phyloP scores from a whole-genome alignment of 495 filamentous ascomycete species.

The Clohesyomyces aquaticus region DNA sequence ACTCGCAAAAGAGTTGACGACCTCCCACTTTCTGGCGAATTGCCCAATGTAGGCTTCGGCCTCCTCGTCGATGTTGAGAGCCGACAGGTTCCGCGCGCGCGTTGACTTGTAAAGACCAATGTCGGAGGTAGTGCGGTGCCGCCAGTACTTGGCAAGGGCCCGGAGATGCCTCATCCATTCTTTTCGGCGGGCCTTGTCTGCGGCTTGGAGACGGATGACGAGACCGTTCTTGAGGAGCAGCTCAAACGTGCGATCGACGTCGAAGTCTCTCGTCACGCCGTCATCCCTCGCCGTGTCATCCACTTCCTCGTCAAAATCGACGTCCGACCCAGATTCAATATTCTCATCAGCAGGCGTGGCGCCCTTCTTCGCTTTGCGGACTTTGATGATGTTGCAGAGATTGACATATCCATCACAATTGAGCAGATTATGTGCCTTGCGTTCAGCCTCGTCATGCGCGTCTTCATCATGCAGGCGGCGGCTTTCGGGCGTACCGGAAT shows the following conservation, averaged over 20 bases:
- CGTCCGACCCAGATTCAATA: constrained; percentile 48
- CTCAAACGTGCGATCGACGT: constrained; percentile 67
- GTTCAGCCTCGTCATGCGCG: constrained; percentile 64
- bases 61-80: constrained; percentile 70
- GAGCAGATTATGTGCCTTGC: constrained; percentile 63
- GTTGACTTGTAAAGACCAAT: constrained; percentile 59
- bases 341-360: constrained; percentile 57
- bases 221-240: constrained; percentile 65
- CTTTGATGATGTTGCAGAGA: constrained; percentile 60
- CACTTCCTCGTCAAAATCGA: constrained; percentile 55
- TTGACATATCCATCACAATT: constrained; percentile 71
- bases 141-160: constrained; percentile 69
- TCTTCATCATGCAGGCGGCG: constrained; percentile 59
- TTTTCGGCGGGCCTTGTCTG: constrained; percentile 58
- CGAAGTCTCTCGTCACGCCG: constrained; percentile 56
- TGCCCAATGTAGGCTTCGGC: constrained; percentile 70
- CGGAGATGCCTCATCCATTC: constrained; percentile 69
- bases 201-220: constrained; percentile 68
- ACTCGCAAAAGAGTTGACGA: constrained; percentile 66
- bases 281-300: constrained; percentile 56
- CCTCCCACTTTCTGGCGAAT: constrained; percentile 74
- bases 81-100: constrained; percentile 63
- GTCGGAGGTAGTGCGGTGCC: constrained; percentile 59
- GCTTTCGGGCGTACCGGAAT: constrained; percentile 49
- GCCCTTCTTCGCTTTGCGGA: constrained; percentile 59